Evolutionary conservation across 2,329 filamentous ascomycete species (phyloP).

Genomic region (Penicillium sp.): DNA sequence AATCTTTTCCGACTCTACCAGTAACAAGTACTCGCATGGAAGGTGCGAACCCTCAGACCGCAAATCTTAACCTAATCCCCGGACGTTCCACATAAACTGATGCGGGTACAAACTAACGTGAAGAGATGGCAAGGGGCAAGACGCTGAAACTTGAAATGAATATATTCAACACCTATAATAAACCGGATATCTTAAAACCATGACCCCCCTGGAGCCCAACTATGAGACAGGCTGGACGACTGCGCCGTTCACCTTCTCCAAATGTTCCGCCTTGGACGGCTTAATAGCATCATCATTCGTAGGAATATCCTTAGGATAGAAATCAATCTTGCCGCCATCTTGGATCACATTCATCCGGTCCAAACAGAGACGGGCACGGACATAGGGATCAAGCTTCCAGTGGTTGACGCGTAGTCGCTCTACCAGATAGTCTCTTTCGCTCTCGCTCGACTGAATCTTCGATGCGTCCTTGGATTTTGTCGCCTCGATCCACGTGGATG

Average conservation of each 20-base stretch:
- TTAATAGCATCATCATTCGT: conserved; percentile 6
- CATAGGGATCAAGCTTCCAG: conserved; percentile 85
- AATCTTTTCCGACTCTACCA: no score
- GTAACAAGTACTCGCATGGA: no score
- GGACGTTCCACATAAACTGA: no score
- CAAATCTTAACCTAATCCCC: no score
- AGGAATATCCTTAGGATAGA: conserved; percentile 56
- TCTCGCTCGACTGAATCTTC: conserved; percentile 53
- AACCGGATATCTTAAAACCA: neutral
- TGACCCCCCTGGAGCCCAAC: neutral
- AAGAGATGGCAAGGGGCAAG: no score
- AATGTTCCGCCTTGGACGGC: conserved; percentile 7
- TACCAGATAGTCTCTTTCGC: conserved; percentile 63
- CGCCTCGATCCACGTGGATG: conserved; percentile 70
- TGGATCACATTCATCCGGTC: conserved; percentile 76
- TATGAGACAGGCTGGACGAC: conserved; percentile 2
- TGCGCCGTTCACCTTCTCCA: conserved; percentile 12
- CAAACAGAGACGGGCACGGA: conserved; percentile 76
- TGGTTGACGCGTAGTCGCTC: conserved; percentile 71
- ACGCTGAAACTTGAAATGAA: neutral
- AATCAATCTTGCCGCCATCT: conserved; percentile 66
- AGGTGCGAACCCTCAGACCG: no score
- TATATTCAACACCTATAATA: neutral
- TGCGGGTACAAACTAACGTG: no score
- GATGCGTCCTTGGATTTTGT: conserved; percentile 45